Conservation (phyloP, 1,284 basidiomycete genomes). For the Lignosus rhinocerotis region DNA sequence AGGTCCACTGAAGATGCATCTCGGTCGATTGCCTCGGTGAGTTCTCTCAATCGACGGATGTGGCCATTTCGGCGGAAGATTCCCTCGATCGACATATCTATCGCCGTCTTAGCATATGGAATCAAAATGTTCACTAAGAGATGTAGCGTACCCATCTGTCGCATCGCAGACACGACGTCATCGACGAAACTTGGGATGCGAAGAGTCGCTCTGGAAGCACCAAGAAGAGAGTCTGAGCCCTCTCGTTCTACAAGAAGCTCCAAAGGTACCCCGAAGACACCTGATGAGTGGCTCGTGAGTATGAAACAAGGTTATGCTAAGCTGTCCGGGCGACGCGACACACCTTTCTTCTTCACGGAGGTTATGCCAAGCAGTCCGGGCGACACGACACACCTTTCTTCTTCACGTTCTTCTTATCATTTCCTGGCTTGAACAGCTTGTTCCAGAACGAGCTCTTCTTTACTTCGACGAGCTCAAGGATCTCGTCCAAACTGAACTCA, state of each 20-base stretch:
- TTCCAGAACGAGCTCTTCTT: conserved; percentile 98
- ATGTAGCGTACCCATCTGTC: conserved; percentile 88
- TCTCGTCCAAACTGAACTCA: conserved; percentile 87
- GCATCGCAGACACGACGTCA: conserved; percentile 97
- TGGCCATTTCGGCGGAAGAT: conserved; percentile 99
- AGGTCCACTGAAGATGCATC: conserved; percentile 90
- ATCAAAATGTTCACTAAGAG: not conserved
- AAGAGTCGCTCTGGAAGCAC: conserved; percentile 83
- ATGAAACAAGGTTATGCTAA: conserved; percentile 3
- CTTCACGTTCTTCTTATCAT: conserved; percentile 86
- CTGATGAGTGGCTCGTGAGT: conserved; percentile 30
- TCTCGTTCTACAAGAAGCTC: conserved; percentile 95
- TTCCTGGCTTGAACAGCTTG: conserved; percentile 90
- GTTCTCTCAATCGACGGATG: conserved; percentile 88
- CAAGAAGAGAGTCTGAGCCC: conserved; percentile 91
- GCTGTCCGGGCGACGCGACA: conserved; percentile 24
- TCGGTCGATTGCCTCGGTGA: conserved; percentile 91
- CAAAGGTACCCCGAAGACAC: conserved; percentile 91
- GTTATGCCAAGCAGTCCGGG: not conserved
- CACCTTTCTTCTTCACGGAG: conserved; percentile 90
- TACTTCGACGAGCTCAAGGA: conserved; percentile 89
- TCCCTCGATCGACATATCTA: conserved; percentile 98
- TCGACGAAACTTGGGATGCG: conserved; percentile 97
- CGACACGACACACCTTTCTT: conserved; percentile 72
- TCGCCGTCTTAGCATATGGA: conserved; percentile 1